Evolutionary conservation across 768 basidiomycete species (phyloP), one percentile per base, ranked within the genome.

Genomic region (Clavaria fumosa): DNA sequence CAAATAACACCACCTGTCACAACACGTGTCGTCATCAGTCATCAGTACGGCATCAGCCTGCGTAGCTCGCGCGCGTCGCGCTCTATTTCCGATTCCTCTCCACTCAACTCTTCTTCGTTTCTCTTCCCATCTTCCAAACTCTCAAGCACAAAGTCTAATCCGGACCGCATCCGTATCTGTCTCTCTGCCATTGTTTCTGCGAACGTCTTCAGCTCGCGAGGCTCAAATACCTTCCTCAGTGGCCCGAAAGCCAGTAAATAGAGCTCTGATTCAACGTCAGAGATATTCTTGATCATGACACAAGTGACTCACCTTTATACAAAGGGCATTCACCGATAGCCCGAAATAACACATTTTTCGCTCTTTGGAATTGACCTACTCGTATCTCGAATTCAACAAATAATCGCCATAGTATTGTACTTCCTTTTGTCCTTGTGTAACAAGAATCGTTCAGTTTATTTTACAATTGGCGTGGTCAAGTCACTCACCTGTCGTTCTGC

Each of bases 161-260:
- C 75, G 34, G 56, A 53, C 31, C 76, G 63, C 51, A 80, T 56
- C 32, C 84, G 68, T 17, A 88, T 47, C 3, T 75, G 77, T 26
- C 79, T 59, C 51, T 86, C 84, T 4, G 66, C 76, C 84, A 88
- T 88, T 3, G 69, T 69, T 39, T 83, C 80, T 34, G 63, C 75
- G 37, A 78, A 64, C 15, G 50, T 62, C 35, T 63, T 64, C 44
- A 88, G 59, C 53, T 88, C 83, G 11, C 58, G 55, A 12, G 55
- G 45, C 34, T 57, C 64, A 53, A 86, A 86, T 34, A 67, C 74
- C 3, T 59, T 51, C 20, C 83, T 69, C 39, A 88, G 60, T 3
- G 72, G 67, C 37, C 75, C 72, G 56, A 85, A 88, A 12, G 82
- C 84, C 32, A 83, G 46, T 43, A 88, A 57, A 63, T 86, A 85